Percentiles rank a stretch among this genome's conserved stretches.
These are phyloP conservation scores for Calonectria honghensis DNA, from an alignment of 2,329 filamentous ascomycete genomes.

Conservation along the genomic window DNA sequence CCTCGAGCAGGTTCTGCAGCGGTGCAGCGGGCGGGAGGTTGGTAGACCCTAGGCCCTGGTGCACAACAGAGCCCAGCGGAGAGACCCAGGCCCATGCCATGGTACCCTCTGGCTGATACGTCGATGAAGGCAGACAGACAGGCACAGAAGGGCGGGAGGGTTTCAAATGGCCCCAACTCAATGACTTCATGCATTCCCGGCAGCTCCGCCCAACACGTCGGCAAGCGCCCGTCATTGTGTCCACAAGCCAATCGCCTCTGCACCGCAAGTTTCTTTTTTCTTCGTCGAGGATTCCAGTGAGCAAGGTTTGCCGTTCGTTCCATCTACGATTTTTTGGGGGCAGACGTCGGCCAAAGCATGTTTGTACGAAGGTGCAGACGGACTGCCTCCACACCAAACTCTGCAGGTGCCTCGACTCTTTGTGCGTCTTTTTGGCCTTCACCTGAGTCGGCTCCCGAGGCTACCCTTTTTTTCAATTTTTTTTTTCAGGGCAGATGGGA, in stretches of 20 bases:
- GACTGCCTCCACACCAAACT: conserved; percentile 46
- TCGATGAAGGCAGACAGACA: conserved; percentile 18
- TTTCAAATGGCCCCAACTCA: conserved; percentile 48
- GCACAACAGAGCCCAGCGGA: conserved; percentile 2
- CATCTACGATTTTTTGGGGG: conserved; percentile 44
- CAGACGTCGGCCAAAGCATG: conserved; percentile 36
- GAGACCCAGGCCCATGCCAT: conserved; percentile 7
- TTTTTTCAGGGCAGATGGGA: conserved; percentile 41
- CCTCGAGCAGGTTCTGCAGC: conserved; percentile 51
- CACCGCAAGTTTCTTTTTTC: conserved; percentile 43
- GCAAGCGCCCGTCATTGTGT: conserved; percentile 46
- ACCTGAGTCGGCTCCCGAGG: conserved; percentile 45
- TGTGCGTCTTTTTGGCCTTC: not conserved
- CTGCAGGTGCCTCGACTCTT: conserved; percentile 41
- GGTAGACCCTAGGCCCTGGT: conserved; percentile 17
- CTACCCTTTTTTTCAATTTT: conserved; percentile 38
- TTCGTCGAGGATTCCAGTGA: conserved; percentile 49
- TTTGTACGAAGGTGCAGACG: conserved; percentile 25
- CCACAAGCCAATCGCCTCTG: conserved; percentile 49
- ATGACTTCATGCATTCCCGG: conserved; percentile 62
- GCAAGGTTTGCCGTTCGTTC: conserved; percentile 55
- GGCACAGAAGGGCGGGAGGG: conserved; percentile 28
- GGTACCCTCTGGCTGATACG: conserved; percentile 31
- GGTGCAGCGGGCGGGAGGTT: conserved; percentile 41
- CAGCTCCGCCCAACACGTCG: conserved; percentile 51